Conservation (phyloP, 1,284 basidiomycete genomes). For the Coriolopsis trogii region DNA sequence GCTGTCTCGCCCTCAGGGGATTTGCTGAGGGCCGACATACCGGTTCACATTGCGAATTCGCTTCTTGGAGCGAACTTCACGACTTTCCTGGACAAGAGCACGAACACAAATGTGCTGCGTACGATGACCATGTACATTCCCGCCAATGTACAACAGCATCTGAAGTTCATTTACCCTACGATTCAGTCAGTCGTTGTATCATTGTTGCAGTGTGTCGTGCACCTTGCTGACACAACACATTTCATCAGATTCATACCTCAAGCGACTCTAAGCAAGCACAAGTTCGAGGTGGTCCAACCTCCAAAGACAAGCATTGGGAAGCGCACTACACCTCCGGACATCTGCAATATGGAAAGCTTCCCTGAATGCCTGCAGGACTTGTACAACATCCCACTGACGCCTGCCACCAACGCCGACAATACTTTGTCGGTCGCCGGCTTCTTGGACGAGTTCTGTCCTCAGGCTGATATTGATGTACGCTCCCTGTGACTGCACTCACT, state of each 20-base stretch:
- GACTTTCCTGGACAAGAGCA: constrained; percentile 36
- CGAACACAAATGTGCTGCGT: constrained; percentile 31
- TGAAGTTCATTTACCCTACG: constrained; percentile 43
- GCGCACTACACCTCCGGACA: constrained; percentile 1
- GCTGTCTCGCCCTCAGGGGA: constrained; percentile 31
- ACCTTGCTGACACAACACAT: neutral
- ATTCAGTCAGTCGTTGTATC: constrained; percentile 21
- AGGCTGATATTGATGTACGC: constrained; percentile 46
- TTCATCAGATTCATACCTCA: neutral
- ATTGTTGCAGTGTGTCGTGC: neutral
- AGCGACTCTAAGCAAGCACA: neutral
- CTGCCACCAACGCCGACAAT: constrained; percentile 45
- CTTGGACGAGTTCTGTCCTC: constrained; percentile 52
- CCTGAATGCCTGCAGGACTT: constrained; percentile 55
- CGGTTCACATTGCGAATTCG: constrained; percentile 36
- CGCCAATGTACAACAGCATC: constrained; percentile 33
- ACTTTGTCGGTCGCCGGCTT: constrained; percentile 58
- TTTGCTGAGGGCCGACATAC: constrained; percentile 13
- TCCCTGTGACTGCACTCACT: no score
- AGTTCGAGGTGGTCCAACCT: neutral
- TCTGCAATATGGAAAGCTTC: constrained; percentile 39
- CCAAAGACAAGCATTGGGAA: constrained; percentile 7
- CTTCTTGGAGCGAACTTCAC: constrained; percentile 40
- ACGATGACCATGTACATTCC: constrained; percentile 44
- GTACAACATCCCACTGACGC: constrained; percentile 52